These are phyloP conservation scores for Pulveroboletus sp. DNA, from an alignment of 768 basidiomycete genomes.

Conservation along the genomic window DNA sequence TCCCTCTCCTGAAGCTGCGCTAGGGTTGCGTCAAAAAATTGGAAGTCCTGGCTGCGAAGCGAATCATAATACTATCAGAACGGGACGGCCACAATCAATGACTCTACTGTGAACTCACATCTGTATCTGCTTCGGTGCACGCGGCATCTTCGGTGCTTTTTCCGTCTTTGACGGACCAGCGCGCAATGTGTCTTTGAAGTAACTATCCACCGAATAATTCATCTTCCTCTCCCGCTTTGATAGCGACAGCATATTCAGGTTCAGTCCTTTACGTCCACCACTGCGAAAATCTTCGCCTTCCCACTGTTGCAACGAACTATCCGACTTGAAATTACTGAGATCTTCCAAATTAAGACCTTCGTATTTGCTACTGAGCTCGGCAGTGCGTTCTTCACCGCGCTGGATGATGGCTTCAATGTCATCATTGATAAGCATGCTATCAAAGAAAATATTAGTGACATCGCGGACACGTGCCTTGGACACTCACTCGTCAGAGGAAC, in stretches of 20 bases:
- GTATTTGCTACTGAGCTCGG: constrained; percentile 86
- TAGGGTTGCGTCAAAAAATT: constrained; percentile 86
- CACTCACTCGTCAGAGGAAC: constrained; percentile 63
- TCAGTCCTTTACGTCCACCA: constrained; percentile 69
- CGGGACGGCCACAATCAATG: not conserved
- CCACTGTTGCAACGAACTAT: constrained; percentile 89
- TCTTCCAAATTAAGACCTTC: constrained; percentile 91
- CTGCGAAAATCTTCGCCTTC: constrained; percentile 89
- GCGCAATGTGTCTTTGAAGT: constrained; percentile 90
- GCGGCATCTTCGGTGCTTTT: constrained; percentile 77
- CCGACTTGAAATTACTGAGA: constrained; percentile 94
- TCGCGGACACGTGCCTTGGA: not conserved
- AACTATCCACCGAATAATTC: constrained; percentile 92
- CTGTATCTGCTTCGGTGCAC: constrained; percentile 83
- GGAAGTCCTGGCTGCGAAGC: constrained; percentile 78
- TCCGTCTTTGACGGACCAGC: constrained; percentile 73
- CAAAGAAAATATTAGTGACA: not conserved
- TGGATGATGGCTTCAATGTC: constrained; percentile 94
- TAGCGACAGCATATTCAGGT: constrained; percentile 75
- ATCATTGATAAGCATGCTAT: constrained; percentile 70
- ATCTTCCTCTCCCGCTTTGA: constrained; percentile 92
- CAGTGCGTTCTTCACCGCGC: constrained; percentile 86
- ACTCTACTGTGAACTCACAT: constrained; percentile 48
- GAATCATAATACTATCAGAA: not conserved
- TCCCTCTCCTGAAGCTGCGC: constrained; percentile 84